Base-by-base conservation (phyloP, 2,329 filamentous ascomycete species). In the Calonectria pteridis region DNA sequence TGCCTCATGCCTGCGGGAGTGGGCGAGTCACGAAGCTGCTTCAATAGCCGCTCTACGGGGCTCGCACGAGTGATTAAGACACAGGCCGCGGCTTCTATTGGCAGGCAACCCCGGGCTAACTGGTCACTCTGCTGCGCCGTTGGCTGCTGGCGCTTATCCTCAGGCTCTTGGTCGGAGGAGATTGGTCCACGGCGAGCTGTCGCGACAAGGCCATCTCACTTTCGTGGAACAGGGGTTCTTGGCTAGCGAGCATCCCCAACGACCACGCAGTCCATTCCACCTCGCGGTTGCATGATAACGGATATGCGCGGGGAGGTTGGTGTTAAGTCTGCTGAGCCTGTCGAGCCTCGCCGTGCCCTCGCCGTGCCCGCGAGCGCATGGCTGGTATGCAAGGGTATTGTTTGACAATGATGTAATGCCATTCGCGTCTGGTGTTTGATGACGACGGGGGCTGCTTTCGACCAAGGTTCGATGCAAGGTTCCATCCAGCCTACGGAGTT, bases 331-430 rank as follows among this genome's bases (percentile, higher is more conserved):
- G 20, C 43, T 46, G 43, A 46, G n/a, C 43, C 43, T 23, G 40
- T 50, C 46, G 33, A 58, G 35, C 55, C 55, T 59, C 33, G 55
- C 33, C 55, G 16, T 58, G 53, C n/a, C 29, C 53, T 23, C 20
- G 53, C 29, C 28, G 26, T 62, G 55, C 23, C 23, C 20, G 23
- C 43, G 20, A 46, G n/a, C 43, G n/a, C 23, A 58, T 62, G 55
- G 46, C 55, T 67, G 64, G 65, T 50, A 37, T 37, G 53, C 53
- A 51, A 67, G 63, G 55, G 49, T 29, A 20, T 58, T 35, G 26
- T 62, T 50, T 67, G 64, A 33, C 11, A 65, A 68, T 68, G 65
- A 72, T 68, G 65, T 58, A 68, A 68, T 68, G 33, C 33, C 7
- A n/a, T 37, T 67, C 35, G 33, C 43, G 14, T n/a, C 37, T 35